phyloP scores from a whole-genome alignment of 2,329 filamentous ascomycete genomes.

The Arthrobotrys megalospora region DNA sequence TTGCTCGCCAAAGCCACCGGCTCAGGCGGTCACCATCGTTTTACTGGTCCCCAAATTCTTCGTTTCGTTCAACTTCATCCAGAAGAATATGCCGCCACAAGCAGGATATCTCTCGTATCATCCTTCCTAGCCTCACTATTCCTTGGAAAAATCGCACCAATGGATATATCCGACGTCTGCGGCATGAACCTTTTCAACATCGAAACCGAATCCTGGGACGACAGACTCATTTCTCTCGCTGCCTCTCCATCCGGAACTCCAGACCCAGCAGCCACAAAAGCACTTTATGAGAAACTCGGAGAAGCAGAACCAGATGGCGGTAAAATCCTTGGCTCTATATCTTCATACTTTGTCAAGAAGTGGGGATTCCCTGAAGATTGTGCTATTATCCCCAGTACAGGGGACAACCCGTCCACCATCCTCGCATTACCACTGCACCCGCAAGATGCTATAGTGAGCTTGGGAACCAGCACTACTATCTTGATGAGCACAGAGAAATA shows the following conservation, averaged over 20 bases:
- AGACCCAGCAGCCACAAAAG: conserved; percentile 72
- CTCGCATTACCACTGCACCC: conserved; percentile 88
- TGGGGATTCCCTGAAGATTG: conserved; percentile 82
- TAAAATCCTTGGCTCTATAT: conserved; percentile 80
- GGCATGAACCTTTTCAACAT: conserved; percentile 99
- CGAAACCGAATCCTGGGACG: conserved; percentile 79
- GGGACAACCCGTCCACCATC: conserved; percentile 96
- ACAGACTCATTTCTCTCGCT: conserved; percentile 80
- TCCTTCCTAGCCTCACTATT: conserved; percentile 95
- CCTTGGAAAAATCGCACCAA: conserved; percentile 85
- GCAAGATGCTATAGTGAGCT: conserved; percentile 91
- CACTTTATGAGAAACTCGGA: conserved; percentile 84
- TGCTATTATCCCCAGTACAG: conserved; percentile 87
- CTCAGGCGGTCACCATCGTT: conserved; percentile 95
- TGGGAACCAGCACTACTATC: conserved; percentile 96
- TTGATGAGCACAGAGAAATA: conserved; percentile 96
- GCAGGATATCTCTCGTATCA: conserved; percentile 91
- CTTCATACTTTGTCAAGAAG: conserved; percentile 81
- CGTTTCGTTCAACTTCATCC: conserved; percentile 86
- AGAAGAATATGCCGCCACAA: conserved; percentile 83
- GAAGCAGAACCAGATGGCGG: conserved; percentile 85
- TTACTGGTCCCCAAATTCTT: conserved; percentile 97
- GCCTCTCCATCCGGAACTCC: conserved; percentile 71
- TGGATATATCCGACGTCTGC: conserved; percentile 94
- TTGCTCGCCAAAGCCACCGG: conserved; percentile 85